phyloP scores from a whole-genome alignment of 768 basidiomycete genomes.

The Kondoa malvinella region DNA sequence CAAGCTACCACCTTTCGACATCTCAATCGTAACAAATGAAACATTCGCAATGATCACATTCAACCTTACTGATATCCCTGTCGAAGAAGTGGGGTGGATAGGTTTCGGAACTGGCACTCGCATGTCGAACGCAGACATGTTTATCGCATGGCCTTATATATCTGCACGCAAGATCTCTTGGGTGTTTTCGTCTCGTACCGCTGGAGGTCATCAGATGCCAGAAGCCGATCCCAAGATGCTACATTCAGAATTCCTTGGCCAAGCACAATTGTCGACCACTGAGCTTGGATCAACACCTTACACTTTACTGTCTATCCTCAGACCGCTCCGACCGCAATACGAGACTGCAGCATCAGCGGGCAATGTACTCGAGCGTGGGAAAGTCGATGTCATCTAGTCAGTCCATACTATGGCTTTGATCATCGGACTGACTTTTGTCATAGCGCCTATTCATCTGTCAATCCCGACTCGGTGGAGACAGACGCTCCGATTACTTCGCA shows the following conservation, averaged over 20 bases:
- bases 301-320: neutral
- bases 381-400: neutral
- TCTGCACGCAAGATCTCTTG: neutral
- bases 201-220: slow-evolving; percentile 2
- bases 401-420: neutral
- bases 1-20: neutral
- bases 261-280: neutral
- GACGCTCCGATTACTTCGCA: neutral
- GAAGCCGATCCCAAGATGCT: neutral
- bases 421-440: neutral
- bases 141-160: neutral
- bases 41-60: neutral
- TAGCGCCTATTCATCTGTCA: neutral
- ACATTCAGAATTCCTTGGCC: neutral
- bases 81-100: slow-evolving; percentile 2
- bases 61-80: neutral
- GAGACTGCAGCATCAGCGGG: neutral
- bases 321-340: neutral
- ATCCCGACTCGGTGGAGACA: neutral
- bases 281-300: neutral
- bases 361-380: neutral
- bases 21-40: neutral
- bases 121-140: neutral
- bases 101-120: slow-evolving; percentile 1
- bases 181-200: neutral